Conservation (phyloP, 139 green algal genomes). For the Chlamydomonas asymmetrica region DNA sequence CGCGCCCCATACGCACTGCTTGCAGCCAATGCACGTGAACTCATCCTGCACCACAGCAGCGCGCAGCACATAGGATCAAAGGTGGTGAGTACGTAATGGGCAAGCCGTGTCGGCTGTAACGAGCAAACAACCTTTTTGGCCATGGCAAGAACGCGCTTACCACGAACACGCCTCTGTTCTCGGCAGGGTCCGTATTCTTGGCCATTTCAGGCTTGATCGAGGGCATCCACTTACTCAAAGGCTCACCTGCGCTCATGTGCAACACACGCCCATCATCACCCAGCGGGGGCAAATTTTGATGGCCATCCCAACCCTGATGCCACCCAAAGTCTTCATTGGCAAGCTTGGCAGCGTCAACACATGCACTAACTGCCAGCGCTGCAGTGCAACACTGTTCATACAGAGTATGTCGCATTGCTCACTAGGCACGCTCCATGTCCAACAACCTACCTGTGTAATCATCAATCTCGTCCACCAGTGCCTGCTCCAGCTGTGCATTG, state of each 20-base stretch:
- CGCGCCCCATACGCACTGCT: constrained; percentile 79
- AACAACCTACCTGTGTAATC: constrained; percentile 72
- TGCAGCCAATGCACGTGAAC: constrained; percentile 86
- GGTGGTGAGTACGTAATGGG: not conserved
- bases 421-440: too few relatives aligned
- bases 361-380: too few relatives aligned
- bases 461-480: constrained; percentile 65
- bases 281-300: too few relatives aligned
- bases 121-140: too few relatives aligned
- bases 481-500: constrained; percentile 65
- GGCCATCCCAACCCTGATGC: too few relatives aligned
- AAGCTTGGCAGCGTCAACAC: too few relatives aligned
- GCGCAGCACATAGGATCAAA: not conserved
- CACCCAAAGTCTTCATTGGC: too few relatives aligned
- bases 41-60: constrained; percentile 57
- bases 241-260: constrained; percentile 72
- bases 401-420: too few relatives aligned
- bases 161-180: constrained; percentile 83
- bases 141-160: too few relatives aligned
- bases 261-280: too few relatives aligned
- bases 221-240: constrained; percentile 78
- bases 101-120: too few relatives aligned
- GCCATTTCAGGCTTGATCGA: constrained; percentile 54
- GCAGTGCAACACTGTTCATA: too few relatives aligned
- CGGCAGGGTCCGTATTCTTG: constrained; percentile 64